These are phyloP conservation scores for Pezicula radicicola DNA, from an alignment of 2,329 filamentous ascomycete species.

Conservation along the genomic window DNA sequence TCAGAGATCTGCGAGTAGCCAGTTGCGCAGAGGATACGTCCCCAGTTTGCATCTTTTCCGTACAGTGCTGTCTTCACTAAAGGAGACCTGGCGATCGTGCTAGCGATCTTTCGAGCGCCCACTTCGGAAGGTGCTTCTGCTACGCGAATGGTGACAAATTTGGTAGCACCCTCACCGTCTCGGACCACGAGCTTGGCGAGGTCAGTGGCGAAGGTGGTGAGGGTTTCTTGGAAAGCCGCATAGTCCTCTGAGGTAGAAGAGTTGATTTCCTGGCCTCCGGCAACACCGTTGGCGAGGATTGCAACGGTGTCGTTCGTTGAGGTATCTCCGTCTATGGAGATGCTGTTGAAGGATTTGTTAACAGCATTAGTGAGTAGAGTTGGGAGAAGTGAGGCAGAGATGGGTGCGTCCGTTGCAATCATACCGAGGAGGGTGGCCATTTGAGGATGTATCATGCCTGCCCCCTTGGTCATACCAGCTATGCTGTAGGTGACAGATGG, in stretches of 20 bases:
- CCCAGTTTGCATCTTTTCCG: constrained; percentile 98
- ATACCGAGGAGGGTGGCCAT: constrained; percentile 95
- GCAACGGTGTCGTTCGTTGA: constrained; percentile 97
- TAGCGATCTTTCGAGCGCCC: constrained; percentile 76
- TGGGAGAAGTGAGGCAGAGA: constrained; percentile 65
- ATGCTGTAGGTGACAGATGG: constrained; percentile 75
- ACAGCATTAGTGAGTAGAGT: constrained; percentile 71
- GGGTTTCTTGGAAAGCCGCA: constrained; percentile 63
- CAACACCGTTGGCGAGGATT: constrained; percentile 91
- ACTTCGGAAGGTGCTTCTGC: constrained; percentile 66
- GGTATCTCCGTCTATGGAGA: constrained; percentile 95
- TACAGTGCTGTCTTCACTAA: constrained; percentile 97
- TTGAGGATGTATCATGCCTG: constrained; percentile 98
- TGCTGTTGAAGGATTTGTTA: constrained; percentile 89
- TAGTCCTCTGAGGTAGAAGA: constrained; percentile 59
- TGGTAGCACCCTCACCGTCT: constrained; percentile 95
- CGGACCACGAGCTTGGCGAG: constrained; percentile 91
- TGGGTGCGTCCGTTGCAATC: constrained; percentile 85
- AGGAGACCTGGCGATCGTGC: constrained; percentile 84
- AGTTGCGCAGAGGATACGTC: constrained; percentile 90
- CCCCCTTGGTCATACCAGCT: constrained; percentile 95
- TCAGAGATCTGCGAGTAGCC: constrained; percentile 71
- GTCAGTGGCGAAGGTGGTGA: constrained; percentile 77
- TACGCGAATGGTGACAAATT: constrained; percentile 93
- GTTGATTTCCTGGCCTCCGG: constrained; percentile 65